A percentile compares a stretch with the other conserved stretches of the same genome.
phyloP scores from a whole-genome alignment of 2,329 filamentous ascomycete species.

The Fusarium pseudograminearum region DNA sequence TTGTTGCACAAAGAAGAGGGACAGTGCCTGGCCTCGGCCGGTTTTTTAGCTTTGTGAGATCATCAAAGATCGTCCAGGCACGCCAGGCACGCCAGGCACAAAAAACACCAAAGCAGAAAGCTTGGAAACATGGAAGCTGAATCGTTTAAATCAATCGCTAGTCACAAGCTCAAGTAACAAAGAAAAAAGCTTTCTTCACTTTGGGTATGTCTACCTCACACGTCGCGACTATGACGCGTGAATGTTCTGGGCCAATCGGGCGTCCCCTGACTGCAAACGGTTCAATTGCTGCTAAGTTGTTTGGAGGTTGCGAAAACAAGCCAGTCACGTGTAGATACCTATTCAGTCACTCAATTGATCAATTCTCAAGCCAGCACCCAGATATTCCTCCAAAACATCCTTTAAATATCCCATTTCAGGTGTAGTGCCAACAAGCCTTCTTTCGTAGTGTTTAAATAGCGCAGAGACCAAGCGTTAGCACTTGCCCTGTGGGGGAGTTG shows the following conservation, averaged over 20 bases:
- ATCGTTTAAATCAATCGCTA: conserved; percentile 14
- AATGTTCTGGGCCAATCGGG: conserved; percentile 40
- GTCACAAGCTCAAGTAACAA: conserved; percentile 18
- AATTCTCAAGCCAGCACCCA: conserved; percentile 15
- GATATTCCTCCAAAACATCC: conserved; percentile 17
- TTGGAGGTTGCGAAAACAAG: not conserved
- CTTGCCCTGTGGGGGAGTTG: conserved; percentile 21
- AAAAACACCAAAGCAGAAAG: conserved; percentile 32
- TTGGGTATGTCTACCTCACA: conserved; percentile 15
- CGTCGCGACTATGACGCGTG: conserved; percentile 48
- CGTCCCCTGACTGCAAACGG: conserved; percentile 35
- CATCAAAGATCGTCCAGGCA: conserved; percentile 32
- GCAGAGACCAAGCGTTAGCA: conserved; percentile 27
- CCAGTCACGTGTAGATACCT: conserved; percentile 37
- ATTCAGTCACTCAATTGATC: not conserved
- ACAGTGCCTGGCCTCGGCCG: not conserved
- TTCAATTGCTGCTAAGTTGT: conserved; percentile 7
- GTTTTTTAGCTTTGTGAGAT: conserved; percentile 21
- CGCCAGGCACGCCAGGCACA: conserved; percentile 36
- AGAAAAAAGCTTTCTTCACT: not conserved
- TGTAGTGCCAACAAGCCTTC: conserved; percentile 30
- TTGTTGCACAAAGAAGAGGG: not conserved
- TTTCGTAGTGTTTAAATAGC: conserved; percentile 35
- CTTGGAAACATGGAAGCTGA: conserved; percentile 18
- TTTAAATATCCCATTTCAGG: conserved; percentile 15